Evolutionary conservation across 208 protist species (phyloP).

Genomic region (Balamuthia mandrillaris): DNA sequence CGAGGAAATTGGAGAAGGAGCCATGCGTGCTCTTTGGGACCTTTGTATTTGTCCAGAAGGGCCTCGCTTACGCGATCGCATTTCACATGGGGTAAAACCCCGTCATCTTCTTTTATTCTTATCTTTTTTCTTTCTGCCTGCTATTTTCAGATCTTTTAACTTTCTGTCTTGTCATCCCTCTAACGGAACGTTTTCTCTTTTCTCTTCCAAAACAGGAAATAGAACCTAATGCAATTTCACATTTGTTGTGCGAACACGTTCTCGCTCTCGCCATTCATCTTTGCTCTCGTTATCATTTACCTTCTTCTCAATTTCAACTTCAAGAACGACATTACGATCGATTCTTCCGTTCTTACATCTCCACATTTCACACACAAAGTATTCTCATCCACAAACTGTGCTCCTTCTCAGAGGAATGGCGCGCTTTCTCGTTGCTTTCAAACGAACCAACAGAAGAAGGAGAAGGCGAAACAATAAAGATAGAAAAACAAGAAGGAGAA

Average conservation of each 20-base stretch:
- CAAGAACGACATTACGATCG: not conserved
- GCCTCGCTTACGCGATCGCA: conserved; percentile 21
- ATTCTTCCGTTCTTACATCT: not conserved
- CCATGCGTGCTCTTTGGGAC: not conserved
- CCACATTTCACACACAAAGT: conserved; percentile 23
- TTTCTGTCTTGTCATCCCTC: not conserved
- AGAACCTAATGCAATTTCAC: not conserved
- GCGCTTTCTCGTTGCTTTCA: not conserved
- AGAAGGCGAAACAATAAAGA: not conserved
- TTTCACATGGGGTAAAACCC: not conserved
- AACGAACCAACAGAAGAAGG: not conserved
- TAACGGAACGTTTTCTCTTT: not conserved
- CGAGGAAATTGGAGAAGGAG: not conserved
- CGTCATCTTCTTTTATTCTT: no score
- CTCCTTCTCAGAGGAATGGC: not conserved
- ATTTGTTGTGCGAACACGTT: not conserved
- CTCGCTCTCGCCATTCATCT: not conserved
- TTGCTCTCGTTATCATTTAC: not conserved
- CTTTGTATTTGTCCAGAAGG: conserved; percentile 10
- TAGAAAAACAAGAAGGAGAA: not conserved
- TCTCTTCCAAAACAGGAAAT: not conserved
- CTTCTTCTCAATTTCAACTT: not conserved
- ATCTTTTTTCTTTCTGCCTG: no score
- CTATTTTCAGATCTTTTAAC: not conserved
- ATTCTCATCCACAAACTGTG: not conserved